Evolutionary conservation across 106 monocot genomes (phyloP).

Genomic region (Dioscorea zingiberensis): DNA sequence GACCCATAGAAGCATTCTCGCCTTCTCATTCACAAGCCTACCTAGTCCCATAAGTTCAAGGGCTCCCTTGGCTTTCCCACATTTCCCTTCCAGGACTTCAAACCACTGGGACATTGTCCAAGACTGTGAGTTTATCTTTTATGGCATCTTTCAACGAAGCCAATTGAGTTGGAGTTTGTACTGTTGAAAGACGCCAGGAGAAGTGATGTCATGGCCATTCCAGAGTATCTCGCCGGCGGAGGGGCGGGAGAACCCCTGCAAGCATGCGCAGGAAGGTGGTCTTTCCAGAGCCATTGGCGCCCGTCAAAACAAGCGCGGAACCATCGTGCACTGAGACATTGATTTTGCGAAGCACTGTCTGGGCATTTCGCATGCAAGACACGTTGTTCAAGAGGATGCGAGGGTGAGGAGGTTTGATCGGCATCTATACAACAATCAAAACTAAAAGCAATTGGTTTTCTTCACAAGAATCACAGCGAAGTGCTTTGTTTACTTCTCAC

Average conservation of each 20-base stretch:
- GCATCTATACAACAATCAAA: conserved; percentile 31
- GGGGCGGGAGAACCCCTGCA: conserved; percentile 87
- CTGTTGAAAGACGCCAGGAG: conserved; percentile 83
- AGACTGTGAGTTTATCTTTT: conserved; percentile 69
- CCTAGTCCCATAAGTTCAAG: conserved; percentile 92
- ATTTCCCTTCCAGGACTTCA: conserved; percentile 90
- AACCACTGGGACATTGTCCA: conserved; percentile 94
- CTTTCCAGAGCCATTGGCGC: conserved; percentile 95
- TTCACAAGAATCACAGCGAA: not conserved
- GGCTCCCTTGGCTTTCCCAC: conserved; percentile 42
- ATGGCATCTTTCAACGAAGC: conserved; percentile 89
- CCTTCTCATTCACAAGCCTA: conserved; percentile 80
- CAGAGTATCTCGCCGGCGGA: conserved; percentile 94
- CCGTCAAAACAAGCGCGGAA: conserved; percentile 74
- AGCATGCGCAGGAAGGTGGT: conserved; percentile 95
- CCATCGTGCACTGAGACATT: conserved; percentile 84
- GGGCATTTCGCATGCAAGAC: conserved; percentile 96
- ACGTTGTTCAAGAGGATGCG: conserved; percentile 82
- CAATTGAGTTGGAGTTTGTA: conserved; percentile 97
- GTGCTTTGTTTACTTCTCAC: not conserved
- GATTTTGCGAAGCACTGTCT: conserved; percentile 75
- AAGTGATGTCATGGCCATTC: conserved; percentile 89
- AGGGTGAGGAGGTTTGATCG: conserved; percentile 43
- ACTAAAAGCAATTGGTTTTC: not conserved
- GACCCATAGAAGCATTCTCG: conserved; percentile 97